Evolutionary conservation across 768 basidiomycete species (phyloP), one percentile per base, ranked within the genome.

Genomic region (Dentipellis sp.): DNA sequence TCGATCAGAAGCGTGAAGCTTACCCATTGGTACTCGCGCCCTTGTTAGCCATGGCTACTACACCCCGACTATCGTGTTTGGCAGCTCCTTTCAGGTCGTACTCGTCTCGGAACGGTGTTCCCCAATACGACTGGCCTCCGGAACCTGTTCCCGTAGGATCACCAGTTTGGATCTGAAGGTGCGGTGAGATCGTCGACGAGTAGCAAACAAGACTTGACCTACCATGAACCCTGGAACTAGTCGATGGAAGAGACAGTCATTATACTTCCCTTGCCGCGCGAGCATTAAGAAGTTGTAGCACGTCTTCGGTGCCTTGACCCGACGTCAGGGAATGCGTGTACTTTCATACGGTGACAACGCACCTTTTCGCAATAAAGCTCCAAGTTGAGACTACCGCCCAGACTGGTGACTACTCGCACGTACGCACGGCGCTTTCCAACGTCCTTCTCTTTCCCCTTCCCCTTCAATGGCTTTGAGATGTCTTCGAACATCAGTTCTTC

Each of bases 401-500:
- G 78, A 62, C 85, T 94, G 2, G 97, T 98, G 50, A 94, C 82
- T 29, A 99, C 86, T n/a, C 94, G 88, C 48, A 93, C 91, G 69
- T 98, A 99, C 1, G 91, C 95, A 55, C 94, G 84, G 46, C 88
- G 83, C 66, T 91, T 92, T 10, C 91, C 87, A 17, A 94, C 77
- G 59, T 95, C 91, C 66, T 94, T 95, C 66, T 94, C 94, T 69
- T 97, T 98, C 1, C 85, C 86, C 69, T 92, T 92, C 1, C 88
- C 85, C 69, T 90, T 91, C 2, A 75, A 75, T 12, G 84, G 83
- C 57, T 86, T 86, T 11, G 84, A 77, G 62, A 99, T 84, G 36
- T 90, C 89, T 69, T 97, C 95, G 62, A 94, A 99, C 97, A 99
- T 99, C 14, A 94, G 75, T 67, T 98, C 95, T 71, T 99, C 97